Base-by-base conservation (phyloP, 306 rosid genomes). In the Datisca glomerata region DNA sequence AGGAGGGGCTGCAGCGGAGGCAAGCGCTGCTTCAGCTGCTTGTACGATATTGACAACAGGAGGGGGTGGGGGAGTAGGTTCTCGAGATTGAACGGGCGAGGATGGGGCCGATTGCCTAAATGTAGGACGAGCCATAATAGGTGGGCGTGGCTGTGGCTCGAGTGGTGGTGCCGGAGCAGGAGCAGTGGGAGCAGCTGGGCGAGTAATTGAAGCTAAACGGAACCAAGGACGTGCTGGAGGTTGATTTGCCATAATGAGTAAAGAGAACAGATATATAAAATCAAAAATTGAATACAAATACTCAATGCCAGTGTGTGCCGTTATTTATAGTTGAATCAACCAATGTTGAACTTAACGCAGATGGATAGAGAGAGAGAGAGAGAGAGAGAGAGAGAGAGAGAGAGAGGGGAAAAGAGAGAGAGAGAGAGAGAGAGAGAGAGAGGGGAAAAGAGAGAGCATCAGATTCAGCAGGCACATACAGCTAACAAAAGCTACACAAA, bases 181-280 rank as follows among this genome's bases (percentile, higher is more conserved):
- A 17, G 48, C n/a, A 4, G 57, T 9, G 9, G 20, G 9, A 0
- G 47, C 12, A 14, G 48, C 21, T 10, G 59, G 59, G 10, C 59
- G 49, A 12, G 59, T 29, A 18, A 41, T 7, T 1, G 58, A 41
- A 21, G 49, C 49, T 25, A 53, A 21, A 20, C 59, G 59, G 6
- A 53, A 41, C 59, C 59, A 53, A n/a, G 49, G 59, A 8, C 59
- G 59, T 19, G 49, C 5, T 8, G 46, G 49, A 25, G 44, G 21
- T 15, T n/a, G 48, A 31, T 19, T 19, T 1, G 33, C 31, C 49
- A 22, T 44, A n/a, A n/a, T n/a, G n/a, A n/a, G n/a, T n/a, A n/a
- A n/a, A n/a, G n/a, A n/a, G n/a, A n/a, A n/a, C n/a, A n/a, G n/a
- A n/a, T n/a, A n/a, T n/a, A n/a, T n/a, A n/a, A n/a, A n/a, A n/a